Evolutionary conservation across 306 rosid species (phyloP).

Genomic region (Abrus precatorius): DNA sequence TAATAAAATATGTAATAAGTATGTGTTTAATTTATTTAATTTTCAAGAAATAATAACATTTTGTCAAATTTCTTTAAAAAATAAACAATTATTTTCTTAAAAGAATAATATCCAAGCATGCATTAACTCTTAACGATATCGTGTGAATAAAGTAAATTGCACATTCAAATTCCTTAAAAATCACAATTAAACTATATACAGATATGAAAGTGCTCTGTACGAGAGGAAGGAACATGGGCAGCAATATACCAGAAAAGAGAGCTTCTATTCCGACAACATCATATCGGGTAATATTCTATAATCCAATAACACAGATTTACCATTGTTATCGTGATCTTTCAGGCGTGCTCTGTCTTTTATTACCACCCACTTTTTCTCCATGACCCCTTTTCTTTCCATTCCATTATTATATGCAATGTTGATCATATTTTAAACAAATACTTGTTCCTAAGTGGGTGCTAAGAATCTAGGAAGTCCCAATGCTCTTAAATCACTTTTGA

Average conservation of each 20-base stretch:
- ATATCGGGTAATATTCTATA: constrained; percentile 46
- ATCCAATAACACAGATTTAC: constrained; percentile 41
- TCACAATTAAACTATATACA: not conserved
- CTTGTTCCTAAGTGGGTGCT: constrained; percentile 56
- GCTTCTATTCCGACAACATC: constrained; percentile 77
- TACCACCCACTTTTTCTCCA: not conserved
- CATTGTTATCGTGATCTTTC: constrained; percentile 31
- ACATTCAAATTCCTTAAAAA: not conserved
- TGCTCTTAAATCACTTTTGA: constrained; percentile 64
- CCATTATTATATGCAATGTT: constrained; percentile 48
- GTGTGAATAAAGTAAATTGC: not conserved
- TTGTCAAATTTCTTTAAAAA: too few species aligned
- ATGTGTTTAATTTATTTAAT: too few species aligned
- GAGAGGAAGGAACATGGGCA: constrained; percentile 20
- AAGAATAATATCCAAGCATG: too few species aligned
- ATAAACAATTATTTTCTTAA: too few species aligned
- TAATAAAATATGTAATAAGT: not conserved
- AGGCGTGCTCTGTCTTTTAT: constrained; percentile 35
- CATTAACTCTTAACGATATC: not conserved
- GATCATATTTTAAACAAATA: not conserved
- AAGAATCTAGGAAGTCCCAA: constrained; percentile 56
- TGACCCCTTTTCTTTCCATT: constrained; percentile 31
- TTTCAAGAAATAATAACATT: too few species aligned
- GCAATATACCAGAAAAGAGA: constrained; percentile 41
- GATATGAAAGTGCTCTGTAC: not conserved